phyloP scores from a whole-genome alignment of 495 filamentous ascomycete species.

The Penicillium manginii region DNA sequence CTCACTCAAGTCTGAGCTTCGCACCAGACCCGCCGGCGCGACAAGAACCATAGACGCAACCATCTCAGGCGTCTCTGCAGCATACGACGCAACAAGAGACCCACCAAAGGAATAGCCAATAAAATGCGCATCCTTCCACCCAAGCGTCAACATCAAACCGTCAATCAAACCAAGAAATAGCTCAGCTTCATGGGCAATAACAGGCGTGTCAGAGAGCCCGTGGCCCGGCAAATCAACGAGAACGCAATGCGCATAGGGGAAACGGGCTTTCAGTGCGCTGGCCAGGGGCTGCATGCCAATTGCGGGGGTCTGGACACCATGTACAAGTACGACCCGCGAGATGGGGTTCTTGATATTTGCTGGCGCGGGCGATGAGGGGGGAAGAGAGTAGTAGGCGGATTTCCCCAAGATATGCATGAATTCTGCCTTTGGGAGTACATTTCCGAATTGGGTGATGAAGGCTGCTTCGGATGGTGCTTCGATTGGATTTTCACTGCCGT shows the following conservation, averaged over 20 bases:
- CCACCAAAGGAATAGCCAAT: slow-evolving; percentile 46
- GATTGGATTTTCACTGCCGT: slow-evolving; percentile 22
- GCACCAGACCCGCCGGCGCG: slow-evolving; percentile 40
- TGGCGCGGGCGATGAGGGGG: slow-evolving; percentile 14
- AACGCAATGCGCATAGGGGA: slow-evolving; percentile 37
- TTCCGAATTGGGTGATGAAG: slow-evolving; percentile 41
- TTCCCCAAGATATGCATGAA: slow-evolving; percentile 38
- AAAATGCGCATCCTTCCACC: slow-evolving; percentile 37
- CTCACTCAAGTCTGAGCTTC: slow-evolving; percentile 20
- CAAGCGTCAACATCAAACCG: slow-evolving; percentile 26
- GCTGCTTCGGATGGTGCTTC: slow-evolving; percentile 38
- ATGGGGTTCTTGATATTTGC: slow-evolving; percentile 3
- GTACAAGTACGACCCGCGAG: slow-evolving; percentile 34
- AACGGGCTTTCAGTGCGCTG: slow-evolving; percentile 28
- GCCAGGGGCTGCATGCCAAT: slow-evolving; percentile 41
- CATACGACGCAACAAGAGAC: slow-evolving; percentile 34
- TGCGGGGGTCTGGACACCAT: slow-evolving; percentile 42
- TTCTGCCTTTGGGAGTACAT: slow-evolving; percentile 38
- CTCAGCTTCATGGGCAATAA: slow-evolving; percentile 26
- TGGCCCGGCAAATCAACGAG: slow-evolving; percentile 45
- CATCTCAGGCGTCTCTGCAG: slow-evolving; percentile 22
- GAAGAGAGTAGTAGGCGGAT: slow-evolving; percentile 41
- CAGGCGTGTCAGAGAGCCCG: slow-evolving; percentile 39
- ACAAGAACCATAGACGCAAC: slow-evolving; percentile 37
- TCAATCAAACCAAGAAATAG: slow-evolving; percentile 35